Evolutionary conservation across 768 basidiomycete genomes (phyloP), one percentile per base, ranked within the genome.

Genomic region (Phylloporus rhodoxanthus): DNA sequence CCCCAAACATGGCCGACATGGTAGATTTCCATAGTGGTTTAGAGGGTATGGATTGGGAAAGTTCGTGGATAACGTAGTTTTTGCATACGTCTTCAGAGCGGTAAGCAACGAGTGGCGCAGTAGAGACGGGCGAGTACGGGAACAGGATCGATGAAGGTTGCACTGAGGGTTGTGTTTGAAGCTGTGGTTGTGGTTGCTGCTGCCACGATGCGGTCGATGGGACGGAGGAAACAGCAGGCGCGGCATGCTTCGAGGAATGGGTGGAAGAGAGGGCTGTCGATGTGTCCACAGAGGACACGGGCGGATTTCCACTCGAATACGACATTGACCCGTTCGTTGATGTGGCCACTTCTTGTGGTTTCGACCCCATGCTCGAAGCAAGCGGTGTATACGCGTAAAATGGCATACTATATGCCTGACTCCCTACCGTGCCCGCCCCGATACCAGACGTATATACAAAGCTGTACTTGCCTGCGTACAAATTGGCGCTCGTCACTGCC

Each of bases 1-100:
- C 75, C 2, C 94, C 92, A 57, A 97, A 91, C 71, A 95, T 75
- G 2, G 89, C 83, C 7, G 75, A 59, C 84, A 93, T 87, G 10
- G 85, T 90, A 26, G 85, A 79, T 41, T 69, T 72, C 85, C 87
- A 86, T 0, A 66, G 60, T 0, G 86, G 84, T 50, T 80, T 65
- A 1, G 68, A 65, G 5, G 70, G 70, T 20, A 74, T 68, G 2
- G 66, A 61, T 53, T 85, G 80, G 2, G 68, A 71, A 3, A 66
- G 43, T 56, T 87, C 85, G 58, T 89, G 84, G 2, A 90, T 67
- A 3, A 91, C 67, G 57, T 89, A 90, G 58, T 84, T 87, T 60
- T 79, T 85, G 6, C 77, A 67, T 1, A 81, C 75, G 9, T 71
- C 79, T 58, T 82, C 79, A 8, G 58, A 72, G 44, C 71, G 70